These are phyloP conservation scores for Aspergillus proliferans DNA, from an alignment of 2,329 filamentous ascomycete species.

Conservation along the genomic window DNA sequence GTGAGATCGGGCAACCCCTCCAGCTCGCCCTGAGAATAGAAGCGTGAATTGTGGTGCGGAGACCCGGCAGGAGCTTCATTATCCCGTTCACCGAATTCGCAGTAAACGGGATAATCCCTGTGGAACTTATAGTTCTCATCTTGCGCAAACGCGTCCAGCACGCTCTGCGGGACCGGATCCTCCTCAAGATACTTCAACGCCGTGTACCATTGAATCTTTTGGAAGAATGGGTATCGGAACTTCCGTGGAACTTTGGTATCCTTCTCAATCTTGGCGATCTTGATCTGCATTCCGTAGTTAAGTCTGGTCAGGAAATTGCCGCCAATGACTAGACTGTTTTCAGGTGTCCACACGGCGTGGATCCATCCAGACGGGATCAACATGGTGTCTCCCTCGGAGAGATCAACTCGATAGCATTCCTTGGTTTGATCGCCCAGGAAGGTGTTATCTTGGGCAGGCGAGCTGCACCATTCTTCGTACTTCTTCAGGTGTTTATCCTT, in stretches of 20 bases:
- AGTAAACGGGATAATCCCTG: conserved; percentile 52
- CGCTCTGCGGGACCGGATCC: conserved; percentile 55
- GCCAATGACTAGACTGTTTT: conserved; percentile 64
- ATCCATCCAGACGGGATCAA: conserved; percentile 67
- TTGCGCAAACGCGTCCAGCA: conserved; percentile 50
- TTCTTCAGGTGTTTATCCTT: conserved; percentile 63
- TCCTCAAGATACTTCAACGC: conserved; percentile 58
- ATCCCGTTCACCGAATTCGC: conserved; percentile 51
- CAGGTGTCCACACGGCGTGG: conserved; percentile 64
- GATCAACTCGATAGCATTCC: conserved; percentile 61
- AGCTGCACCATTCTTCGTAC: conserved; percentile 66
- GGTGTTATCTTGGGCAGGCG: conserved; percentile 59
- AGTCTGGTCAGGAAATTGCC: conserved; percentile 63
- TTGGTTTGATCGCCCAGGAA: conserved; percentile 60
- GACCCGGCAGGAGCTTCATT: conserved; percentile 47
- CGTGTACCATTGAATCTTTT: conserved; percentile 64
- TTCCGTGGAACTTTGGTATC: conserved; percentile 59
- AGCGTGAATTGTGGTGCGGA: conserved; percentile 53
- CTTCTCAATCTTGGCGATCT: conserved; percentile 60
- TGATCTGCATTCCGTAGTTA: conserved; percentile 62
- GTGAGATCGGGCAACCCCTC: conserved; percentile 55
- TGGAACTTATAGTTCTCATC: conserved; percentile 50
- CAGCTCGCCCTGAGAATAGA: conserved; percentile 58
- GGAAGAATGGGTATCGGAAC: conserved; percentile 63
- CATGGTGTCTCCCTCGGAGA: conserved; percentile 63